phyloP scores from a whole-genome alignment of 2,329 filamentous ascomycete genomes.

The Albifimbria verrucaria region DNA sequence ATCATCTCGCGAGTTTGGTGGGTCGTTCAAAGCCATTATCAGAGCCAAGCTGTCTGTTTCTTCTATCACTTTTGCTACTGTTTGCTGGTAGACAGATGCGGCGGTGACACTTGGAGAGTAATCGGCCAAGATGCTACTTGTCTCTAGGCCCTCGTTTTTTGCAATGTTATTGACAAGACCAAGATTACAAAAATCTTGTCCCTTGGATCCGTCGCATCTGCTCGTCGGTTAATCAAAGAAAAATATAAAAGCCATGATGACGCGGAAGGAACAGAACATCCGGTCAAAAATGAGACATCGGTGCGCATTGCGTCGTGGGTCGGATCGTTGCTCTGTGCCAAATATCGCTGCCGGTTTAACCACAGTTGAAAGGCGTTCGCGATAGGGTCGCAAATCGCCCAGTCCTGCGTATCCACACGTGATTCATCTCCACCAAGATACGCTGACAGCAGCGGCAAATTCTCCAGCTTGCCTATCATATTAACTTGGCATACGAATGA shows the following conservation, averaged over 20 bases:
- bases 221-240: constrained; percentile 9
- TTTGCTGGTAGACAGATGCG: not conserved
- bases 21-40: constrained; percentile 17
- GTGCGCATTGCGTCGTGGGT: not conserved
- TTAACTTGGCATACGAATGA: constrained; percentile 1
- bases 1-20: constrained; percentile 6
- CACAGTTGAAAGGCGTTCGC: constrained; percentile 2
- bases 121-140: not conserved
- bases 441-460: not conserved
- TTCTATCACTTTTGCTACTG: constrained; percentile 1
- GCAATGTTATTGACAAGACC: constrained; percentile 11
- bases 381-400: constrained; percentile 1
- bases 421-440: not conserved
- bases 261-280: not conserved
- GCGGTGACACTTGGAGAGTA: not conserved
- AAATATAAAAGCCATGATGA: constrained; percentile 10
- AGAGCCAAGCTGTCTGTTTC: constrained; percentile 11
- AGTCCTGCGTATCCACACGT: not conserved
- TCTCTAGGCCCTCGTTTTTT: constrained; percentile 1
- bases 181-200: constrained; percentile 14
- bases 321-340: not conserved
- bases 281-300: not conserved
- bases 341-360: constrained; percentile 1
- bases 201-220: constrained; percentile 12
- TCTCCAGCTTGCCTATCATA: not conserved